Evolutionary conservation across 2,329 filamentous ascomycete genomes (phyloP), one percentile per base, ranked within the genome.

Genomic region (Arthroderma uncinatum): DNA sequence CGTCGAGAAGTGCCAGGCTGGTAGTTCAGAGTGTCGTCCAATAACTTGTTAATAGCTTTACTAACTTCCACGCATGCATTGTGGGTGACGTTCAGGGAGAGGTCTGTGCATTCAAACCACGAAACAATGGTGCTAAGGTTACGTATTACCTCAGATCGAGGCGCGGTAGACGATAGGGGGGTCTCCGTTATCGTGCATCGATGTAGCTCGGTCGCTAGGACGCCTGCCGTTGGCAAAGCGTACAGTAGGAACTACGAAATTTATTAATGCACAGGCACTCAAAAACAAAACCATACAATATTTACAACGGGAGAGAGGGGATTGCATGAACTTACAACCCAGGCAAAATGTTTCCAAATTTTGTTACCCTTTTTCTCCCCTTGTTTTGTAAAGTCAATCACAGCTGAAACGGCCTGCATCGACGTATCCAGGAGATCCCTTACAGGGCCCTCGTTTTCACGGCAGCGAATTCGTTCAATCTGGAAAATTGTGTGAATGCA

Each of bases 1-100:
- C 33, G 52, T 14, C 33, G 48, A 6, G 30, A 5, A 67, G 62
- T 7, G 74, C 74, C 59, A 68, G 69, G 34, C 53, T 68, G 59
- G 34, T 65, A 58, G 37, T 65, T 61, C 3, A 65, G 44, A 12
- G 61, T 57, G 36, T 65, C 61, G 19, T 65, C 63, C 4, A 65
- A 57, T 9, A 65, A 40, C 21, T 55, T 59, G 14, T 58, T 61
- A 1, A 65, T 62, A 1, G 61, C 57, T 40, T 64, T 64, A 21
- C 48, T 63, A 30, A 65, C 40, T 52, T 63, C 62, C 42, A 60
- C 54, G 25, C 61, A 62, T 1, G 48, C 54, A 8, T 54, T 57
- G 6, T 57, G 50, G 12, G 62, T 62, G 5, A 44, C 30, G 1
- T 34, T 57, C 12, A 55, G 44, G 14, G 58, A 37, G 10, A 58